Evolutionary conservation across 1,139 yeast genomes (phyloP).

Genomic region (Yamadazyma oceani): DNA sequence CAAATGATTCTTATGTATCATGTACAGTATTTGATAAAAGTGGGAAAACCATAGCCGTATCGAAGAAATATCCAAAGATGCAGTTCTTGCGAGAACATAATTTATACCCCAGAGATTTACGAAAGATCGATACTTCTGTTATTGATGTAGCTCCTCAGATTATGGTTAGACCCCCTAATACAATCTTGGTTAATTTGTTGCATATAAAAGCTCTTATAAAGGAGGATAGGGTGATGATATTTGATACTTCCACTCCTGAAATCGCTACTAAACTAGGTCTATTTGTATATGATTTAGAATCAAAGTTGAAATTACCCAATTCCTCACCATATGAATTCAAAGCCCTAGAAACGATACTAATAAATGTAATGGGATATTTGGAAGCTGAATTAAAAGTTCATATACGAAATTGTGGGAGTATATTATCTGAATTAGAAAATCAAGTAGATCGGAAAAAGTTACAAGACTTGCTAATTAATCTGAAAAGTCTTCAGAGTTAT

Average conservation of each 20-base stretch:
- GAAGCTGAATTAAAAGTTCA: slow-evolving; percentile 85
- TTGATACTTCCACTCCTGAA: slow-evolving; percentile 66
- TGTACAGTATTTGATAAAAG: slow-evolving; percentile 72
- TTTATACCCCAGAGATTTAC: slow-evolving; percentile 74
- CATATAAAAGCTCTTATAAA: slow-evolving; percentile 88
- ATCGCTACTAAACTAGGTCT: slow-evolving; percentile 65
- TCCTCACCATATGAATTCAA: slow-evolving; percentile 70
- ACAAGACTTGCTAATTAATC: slow-evolving; percentile 75
- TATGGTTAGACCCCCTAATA: slow-evolving; percentile 67
- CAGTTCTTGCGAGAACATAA: slow-evolving; percentile 74
- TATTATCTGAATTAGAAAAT: slow-evolving; percentile 78
- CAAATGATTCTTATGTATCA: slow-evolving; percentile 57
- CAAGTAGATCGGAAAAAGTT: slow-evolving; percentile 82
- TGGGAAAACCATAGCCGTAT: slow-evolving; percentile 74
- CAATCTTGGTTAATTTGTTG: slow-evolving; percentile 75
- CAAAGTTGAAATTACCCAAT: slow-evolving; percentile 55
- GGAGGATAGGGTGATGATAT: slow-evolving; percentile 76
- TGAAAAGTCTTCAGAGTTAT: slow-evolving; percentile 78
- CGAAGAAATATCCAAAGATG: slow-evolving; percentile 76
- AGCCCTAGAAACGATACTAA: slow-evolving; percentile 84
- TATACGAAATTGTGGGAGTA: slow-evolving; percentile 69
- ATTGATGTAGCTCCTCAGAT: slow-evolving; percentile 90
- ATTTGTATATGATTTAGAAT: slow-evolving; percentile 83
- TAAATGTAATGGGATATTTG: slow-evolving; percentile 78
- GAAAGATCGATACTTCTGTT: slow-evolving; percentile 86